phyloP scores from a whole-genome alignment of 257 asterid species.

The Gentiana straminea region DNA sequence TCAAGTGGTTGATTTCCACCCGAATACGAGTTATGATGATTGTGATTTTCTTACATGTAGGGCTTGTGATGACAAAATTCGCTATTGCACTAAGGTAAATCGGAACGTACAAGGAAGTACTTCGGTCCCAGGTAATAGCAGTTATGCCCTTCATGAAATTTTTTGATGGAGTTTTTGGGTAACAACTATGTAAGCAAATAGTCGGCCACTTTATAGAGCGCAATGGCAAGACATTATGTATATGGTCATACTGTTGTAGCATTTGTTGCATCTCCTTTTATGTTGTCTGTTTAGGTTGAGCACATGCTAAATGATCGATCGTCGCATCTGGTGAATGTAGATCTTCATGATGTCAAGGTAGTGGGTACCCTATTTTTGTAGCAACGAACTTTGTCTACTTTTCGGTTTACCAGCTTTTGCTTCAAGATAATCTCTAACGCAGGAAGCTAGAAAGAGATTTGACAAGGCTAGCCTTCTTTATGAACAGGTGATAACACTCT shows the following conservation, averaged over 20 bases:
- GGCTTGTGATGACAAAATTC: slow-evolving; percentile 97
- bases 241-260: neutral
- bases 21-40: slow-evolving; percentile 3
- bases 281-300: slow-evolving; percentile 60
- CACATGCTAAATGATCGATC: slow-evolving; percentile 84
- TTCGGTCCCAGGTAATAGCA: slow-evolving; percentile 86
- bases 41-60: slow-evolving; percentile 33
- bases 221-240: no score
- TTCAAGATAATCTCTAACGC: slow-evolving; percentile 30
- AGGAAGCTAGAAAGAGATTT: slow-evolving; percentile 97
- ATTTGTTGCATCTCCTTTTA: neutral
- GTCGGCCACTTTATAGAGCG: no score
- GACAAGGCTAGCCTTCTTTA: slow-evolving; percentile 96
- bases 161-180: no score
- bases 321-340: slow-evolving; percentile 86
- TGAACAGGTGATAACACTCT: slow-evolving; percentile 66
- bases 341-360: slow-evolving; percentile 97
- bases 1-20: neutral
- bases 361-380: slow-evolving; percentile 3
- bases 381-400: neutral
- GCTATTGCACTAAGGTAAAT: slow-evolving; percentile 98
- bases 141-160: neutral
- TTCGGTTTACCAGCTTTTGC: slow-evolving; percentile 9
- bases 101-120: slow-evolving; percentile 98
- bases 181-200: no score